Conservation (phyloP, 805 yeast species). For the Yarrowia bubula region DNA sequence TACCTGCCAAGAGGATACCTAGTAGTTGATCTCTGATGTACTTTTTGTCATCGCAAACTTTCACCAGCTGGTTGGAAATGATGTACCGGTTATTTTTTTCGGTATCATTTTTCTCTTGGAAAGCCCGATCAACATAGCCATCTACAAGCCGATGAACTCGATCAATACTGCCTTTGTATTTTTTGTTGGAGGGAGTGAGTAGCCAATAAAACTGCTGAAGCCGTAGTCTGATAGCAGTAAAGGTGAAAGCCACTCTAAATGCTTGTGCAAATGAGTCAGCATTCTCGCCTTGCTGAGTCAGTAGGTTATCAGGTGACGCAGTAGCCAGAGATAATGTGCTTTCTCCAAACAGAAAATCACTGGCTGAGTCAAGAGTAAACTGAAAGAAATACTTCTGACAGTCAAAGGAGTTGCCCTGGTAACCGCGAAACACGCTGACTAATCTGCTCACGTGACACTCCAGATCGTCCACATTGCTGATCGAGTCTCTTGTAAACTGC, state of each 20-base stretch:
- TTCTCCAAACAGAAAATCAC: constrained; percentile 27
- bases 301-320: neutral
- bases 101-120: constrained; percentile 35
- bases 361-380: constrained; percentile 26
- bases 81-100: constrained; percentile 42
- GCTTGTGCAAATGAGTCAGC: constrained; percentile 8
- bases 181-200: neutral
- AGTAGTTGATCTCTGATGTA: constrained; percentile 48
- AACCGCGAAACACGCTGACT: constrained; percentile 18
- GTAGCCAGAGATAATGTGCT: neutral
- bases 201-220: constrained; percentile 13
- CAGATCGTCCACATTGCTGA: constrained; percentile 33
- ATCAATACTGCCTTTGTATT: neutral
- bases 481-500: constrained; percentile 36
- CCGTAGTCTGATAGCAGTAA: neutral
- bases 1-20: constrained; percentile 49
- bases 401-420: neutral
- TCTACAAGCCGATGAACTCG: constrained; percentile 1
- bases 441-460: constrained; percentile 34
- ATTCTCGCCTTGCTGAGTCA: neutral
- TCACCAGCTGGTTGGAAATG: constrained; percentile 48
- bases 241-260: neutral
- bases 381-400: constrained; percentile 8
- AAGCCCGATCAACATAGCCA: constrained; percentile 30
- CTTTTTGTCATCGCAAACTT: constrained; percentile 46